phyloP scores from a whole-genome alignment of 441 rosid species.

The Euphorbia celastroides region DNA sequence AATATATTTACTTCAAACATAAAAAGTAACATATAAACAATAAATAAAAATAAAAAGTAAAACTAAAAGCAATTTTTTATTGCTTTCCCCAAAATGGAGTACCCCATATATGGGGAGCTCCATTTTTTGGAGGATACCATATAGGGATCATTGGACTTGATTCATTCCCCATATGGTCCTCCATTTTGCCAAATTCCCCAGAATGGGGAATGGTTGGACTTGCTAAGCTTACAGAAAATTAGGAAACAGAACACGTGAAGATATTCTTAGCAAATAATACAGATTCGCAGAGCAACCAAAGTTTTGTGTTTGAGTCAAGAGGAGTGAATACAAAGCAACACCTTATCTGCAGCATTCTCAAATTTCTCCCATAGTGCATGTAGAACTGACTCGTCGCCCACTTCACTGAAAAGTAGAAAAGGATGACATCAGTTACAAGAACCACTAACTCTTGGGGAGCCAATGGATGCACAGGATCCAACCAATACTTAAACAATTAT shows the following conservation, averaged over 20 bases:
- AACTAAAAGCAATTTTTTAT: too few relatives aligned
- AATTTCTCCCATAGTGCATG: constrained; percentile 58
- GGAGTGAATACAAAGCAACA: constrained; percentile 15
- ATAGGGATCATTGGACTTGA: too few relatives aligned
- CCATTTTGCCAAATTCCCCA: too few relatives aligned
- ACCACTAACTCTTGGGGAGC: not conserved
- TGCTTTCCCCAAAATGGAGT: too few relatives aligned
- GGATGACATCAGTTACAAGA: not conserved
- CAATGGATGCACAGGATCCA: not conserved
- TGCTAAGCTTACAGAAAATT: not conserved
- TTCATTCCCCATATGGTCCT: too few relatives aligned
- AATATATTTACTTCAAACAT: too few relatives aligned
- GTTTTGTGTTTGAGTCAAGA: not conserved
- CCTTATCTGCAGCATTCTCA: constrained; percentile 45
- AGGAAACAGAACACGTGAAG: not conserved
- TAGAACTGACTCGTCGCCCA: constrained; percentile 55
- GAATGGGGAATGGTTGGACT: too few relatives aligned
- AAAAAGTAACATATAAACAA: too few relatives aligned
- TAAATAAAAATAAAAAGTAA: too few relatives aligned
- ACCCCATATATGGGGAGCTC: too few relatives aligned
- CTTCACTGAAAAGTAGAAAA: constrained; percentile 38
- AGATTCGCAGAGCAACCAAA: not conserved
- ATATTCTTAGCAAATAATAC: not conserved
- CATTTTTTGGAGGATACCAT: too few relatives aligned
- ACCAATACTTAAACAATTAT: not conserved